Percentiles rank a stretch among this genome's conserved stretches.
Evolutionary conservation across 2,329 filamentous ascomycete species (phyloP).

Genomic region (Venturia oleaginea): DNA sequence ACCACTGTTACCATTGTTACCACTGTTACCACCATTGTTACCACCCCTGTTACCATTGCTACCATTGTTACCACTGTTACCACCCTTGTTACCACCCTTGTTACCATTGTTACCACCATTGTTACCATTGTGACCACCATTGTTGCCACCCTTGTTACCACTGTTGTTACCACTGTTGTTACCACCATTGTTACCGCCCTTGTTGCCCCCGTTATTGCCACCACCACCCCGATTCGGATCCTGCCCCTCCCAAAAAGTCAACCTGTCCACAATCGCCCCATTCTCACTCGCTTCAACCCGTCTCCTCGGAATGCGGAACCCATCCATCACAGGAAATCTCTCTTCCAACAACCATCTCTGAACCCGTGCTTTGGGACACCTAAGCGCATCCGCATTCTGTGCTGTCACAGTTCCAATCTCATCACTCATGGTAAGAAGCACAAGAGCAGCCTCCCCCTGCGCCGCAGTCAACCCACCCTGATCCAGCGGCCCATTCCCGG

Average conservation of each 20-base stretch:
- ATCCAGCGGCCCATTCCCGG: conserved; percentile 6
- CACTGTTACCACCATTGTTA: neutral
- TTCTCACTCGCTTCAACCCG: neutral
- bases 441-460: neutral
- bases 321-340: neutral
- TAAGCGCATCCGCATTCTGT: neutral
- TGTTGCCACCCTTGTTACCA: neutral
- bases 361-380: neutral
- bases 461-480: neutral
- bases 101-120: neutral
- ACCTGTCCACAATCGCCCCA: neutral
- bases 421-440: neutral
- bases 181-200: neutral
- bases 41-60: neutral
- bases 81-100: neutral
- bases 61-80: neutral
- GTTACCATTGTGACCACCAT: neutral
- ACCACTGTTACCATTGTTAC: neutral
- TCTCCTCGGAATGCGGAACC: neutral
- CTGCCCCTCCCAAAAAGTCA: neutral
- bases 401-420: neutral
- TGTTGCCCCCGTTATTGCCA: neutral
- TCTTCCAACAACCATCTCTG: conserved; percentile 1
- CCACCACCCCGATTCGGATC: neutral
- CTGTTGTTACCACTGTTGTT: neutral